Evolutionary conservation across 768 basidiomycete species (phyloP), one percentile per base, ranked within the genome.

Genomic region (Termitomyces sp.): DNA sequence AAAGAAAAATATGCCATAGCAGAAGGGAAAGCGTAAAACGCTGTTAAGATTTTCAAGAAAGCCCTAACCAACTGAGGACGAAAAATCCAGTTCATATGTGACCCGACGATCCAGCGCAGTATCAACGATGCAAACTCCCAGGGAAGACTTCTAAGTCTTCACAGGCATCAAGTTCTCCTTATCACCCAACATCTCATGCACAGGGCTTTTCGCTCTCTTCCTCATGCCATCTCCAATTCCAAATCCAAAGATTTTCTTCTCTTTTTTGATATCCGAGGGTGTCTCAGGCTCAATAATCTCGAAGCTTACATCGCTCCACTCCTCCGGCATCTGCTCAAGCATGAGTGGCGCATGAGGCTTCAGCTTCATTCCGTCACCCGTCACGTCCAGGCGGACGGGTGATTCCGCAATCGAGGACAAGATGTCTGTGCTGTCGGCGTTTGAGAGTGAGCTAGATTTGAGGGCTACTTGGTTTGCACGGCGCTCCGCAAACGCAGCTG

Each of bases 301-400:
- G 58, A 83, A 85, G 62, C 82, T 85, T 32, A 81, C 64, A 57
- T 85, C 63, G 30, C 68, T 72, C 76, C 73, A 81, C n/a, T 78
- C 82, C 27, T 79, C 81, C 68, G 74, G 78, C 61, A 69, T 78
- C 65, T 86, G 82, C 63, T 85, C 84, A 61, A 86, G 63, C 61
- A 86, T 65, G 60, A 80, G 82, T 28, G 74, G 80, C 17, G 62
- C 40, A 45, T 80, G 78, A 34, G 66, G 63, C 50, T 70, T 74
- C 2, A 61, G 43, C 54, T 56, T 57, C 28, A 54, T 41, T 17
- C 51, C 47, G 19, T 44, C 52, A 40, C 56, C 56, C 30, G 58
- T 56, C 54, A 77, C 48, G 52, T 77, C 75, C 45, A 83, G 64
- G 14, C 82, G 79, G 55, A 85, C 64, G 1, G 86, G 85, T 16